A percentile compares a stretch with the other conserved stretches of the same genome.
Conservation (phyloP, 2,329 filamentous ascomycete species). For the Cladosporium phlei region DNA sequence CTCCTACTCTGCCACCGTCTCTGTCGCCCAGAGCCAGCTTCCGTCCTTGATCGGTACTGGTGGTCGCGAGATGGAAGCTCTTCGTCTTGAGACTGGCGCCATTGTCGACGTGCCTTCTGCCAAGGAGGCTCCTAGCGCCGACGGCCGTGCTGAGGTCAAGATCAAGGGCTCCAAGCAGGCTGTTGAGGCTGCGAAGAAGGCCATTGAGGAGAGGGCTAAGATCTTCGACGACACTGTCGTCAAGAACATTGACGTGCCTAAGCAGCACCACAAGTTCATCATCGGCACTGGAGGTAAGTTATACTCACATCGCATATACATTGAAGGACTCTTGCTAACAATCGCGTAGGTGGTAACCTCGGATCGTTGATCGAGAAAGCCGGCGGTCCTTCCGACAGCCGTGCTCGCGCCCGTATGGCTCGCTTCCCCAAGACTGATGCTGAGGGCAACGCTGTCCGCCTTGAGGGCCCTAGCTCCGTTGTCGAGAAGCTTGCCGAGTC, state of each 20-base stretch:
- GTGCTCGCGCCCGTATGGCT: constrained; percentile 80
- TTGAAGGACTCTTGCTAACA: constrained; percentile 36
- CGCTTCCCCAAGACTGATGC: constrained; percentile 90
- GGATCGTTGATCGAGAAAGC: constrained; percentile 81
- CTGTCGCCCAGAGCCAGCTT: constrained; percentile 85
- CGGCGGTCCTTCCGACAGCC: constrained; percentile 81
- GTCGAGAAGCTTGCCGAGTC: constrained; percentile 84
- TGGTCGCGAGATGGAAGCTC: constrained; percentile 83
- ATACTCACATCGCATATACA: not conserved
- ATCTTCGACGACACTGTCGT: constrained; percentile 87
- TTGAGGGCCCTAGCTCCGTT: constrained; percentile 77
- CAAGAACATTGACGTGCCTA: constrained; percentile 82
- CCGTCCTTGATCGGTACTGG: constrained; percentile 91
- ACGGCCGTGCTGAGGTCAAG: constrained; percentile 74
- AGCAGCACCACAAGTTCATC: constrained; percentile 83
- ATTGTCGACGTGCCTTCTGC: constrained; percentile 87
- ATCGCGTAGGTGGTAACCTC: constrained; percentile 68
- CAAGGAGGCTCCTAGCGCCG: constrained; percentile 61
- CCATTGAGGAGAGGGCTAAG: constrained; percentile 78
- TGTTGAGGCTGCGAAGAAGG: constrained; percentile 85
- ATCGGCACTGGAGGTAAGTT: constrained; percentile 82
- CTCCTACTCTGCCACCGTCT: constrained; percentile 71
- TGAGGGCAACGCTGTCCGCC: constrained; percentile 70
- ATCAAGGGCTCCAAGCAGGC: constrained; percentile 89
- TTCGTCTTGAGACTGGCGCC: constrained; percentile 78